Evolutionary conservation across 106 monocot species (phyloP), one percentile per base, ranked within the genome.

Genomic region (Phalaenopsis aphrodite): DNA sequence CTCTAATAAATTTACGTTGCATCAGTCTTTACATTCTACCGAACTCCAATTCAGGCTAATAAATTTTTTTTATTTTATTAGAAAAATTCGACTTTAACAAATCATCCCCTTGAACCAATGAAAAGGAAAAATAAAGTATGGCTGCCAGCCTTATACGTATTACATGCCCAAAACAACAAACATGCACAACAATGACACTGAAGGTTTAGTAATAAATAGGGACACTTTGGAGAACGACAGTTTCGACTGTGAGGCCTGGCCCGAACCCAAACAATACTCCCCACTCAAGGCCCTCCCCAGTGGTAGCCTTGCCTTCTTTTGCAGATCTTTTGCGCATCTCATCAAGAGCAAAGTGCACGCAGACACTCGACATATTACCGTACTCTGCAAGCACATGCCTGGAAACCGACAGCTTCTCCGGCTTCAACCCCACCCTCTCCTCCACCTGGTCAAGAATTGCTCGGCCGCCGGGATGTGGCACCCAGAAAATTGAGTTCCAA

Each of bases 191-290:
- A 52, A 52, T 14, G 12, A 14, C 52, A 12, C 0, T 14, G 14
- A 52, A 15, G 52, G 12, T 52, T 52, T 10, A 52, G 10, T 10
- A 52, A 38, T 68, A 68, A 37, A 68, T 7, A 37, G 38, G 68
- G 73, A 52, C 76, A 39, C 76, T 77, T n/a, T 18, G 76, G 2
- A 77, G 76, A 12, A 77, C 76, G 14, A 77, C 76, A 11, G 76
- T 77, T 41, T 77, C 76, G 1, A 77, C 76, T 3, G 76, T 77
- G 30, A 77, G 5, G 41, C 73, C 73, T 24, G 73, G 73, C 23
- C 73, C 73, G 17, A 73, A 73, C 5, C 73, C 73, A 42, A 73
- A 73, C 0, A 73, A 30, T 19, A 73, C 73, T 8, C 73, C 73
- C 73, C 73, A 73, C 17, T 73, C 74, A n/a, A 74, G 74, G 43